Percentiles rank a stretch among this genome's conserved stretches.
Evolutionary conservation across 169 alveolate species (phyloP).

Genomic region (Cardiosporidium cionae): DNA sequence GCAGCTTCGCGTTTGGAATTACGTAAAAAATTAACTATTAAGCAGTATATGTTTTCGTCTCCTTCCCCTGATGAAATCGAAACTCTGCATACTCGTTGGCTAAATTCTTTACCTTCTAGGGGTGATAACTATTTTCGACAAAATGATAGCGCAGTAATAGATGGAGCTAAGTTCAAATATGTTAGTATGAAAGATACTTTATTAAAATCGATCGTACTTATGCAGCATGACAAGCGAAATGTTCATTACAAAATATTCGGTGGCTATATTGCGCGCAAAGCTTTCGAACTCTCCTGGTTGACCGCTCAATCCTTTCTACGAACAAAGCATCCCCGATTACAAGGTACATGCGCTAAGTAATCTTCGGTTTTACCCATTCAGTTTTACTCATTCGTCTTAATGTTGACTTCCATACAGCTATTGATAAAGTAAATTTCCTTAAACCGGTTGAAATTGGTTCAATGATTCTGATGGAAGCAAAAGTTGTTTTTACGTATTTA

Average conservation of each 20-base stretch:
- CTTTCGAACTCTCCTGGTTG: conserved; percentile 22
- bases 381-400: neutral
- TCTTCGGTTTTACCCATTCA: neutral
- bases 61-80: conserved; percentile 19
- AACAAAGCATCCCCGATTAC: neutral
- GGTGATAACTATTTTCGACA: neutral
- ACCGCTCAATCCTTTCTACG: conserved; percentile 24
- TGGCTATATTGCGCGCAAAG: conserved; percentile 17
- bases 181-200: conserved; percentile 6
- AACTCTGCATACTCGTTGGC: conserved; percentile 23
- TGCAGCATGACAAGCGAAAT: conserved; percentile 18
- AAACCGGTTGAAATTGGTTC: neutral
- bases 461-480: neutral
- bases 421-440: neutral
- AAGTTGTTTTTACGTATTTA: neutral
- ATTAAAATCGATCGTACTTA: conserved; percentile 12
- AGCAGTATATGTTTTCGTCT: too few relatives aligned
- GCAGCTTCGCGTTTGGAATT: neutral
- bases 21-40: neutral
- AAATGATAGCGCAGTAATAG: neutral
- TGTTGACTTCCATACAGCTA: neutral
- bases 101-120: neutral
- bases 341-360: neutral
- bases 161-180: too few relatives aligned
- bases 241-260: conserved; percentile 22